Percentiles rank a stretch among this genome's conserved stretches.
phyloP scores from a whole-genome alignment of 1,139 yeast genomes.

The Kurtzmaniella quercitrusa region DNA sequence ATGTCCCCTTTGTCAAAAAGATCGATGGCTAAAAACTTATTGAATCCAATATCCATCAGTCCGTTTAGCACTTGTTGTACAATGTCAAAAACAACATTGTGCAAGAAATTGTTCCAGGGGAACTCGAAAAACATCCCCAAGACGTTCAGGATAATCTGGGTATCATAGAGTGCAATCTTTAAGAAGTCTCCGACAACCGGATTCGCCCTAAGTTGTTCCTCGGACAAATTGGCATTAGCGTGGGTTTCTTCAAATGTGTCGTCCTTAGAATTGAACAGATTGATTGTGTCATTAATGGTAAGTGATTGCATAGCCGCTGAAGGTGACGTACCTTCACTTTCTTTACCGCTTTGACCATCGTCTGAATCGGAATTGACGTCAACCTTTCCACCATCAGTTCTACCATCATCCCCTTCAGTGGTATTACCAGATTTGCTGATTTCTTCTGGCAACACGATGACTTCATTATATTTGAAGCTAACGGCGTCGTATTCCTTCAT shows the following conservation, averaged over 20 bases:
- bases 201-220: slow-evolving; percentile 54
- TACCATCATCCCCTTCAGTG: slow-evolving; percentile 10
- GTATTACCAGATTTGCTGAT: slow-evolving; percentile 13
- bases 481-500: slow-evolving; percentile 45
- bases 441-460: slow-evolving; percentile 33
- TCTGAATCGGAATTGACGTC: slow-evolving; percentile 6
- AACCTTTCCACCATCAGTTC: slow-evolving; percentile 11
- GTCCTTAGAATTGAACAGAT: slow-evolving; percentile 41
- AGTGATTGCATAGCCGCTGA: neutral
- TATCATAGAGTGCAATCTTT: slow-evolving; percentile 82
- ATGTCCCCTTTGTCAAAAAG: slow-evolving; percentile 76
- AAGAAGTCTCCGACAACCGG: slow-evolving; percentile 90
- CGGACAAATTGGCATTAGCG: slow-evolving; percentile 53
- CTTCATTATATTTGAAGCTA: slow-evolving; percentile 46
- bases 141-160: slow-evolving; percentile 72
- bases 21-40: slow-evolving; percentile 83
- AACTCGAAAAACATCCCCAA: slow-evolving; percentile 81
- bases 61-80: slow-evolving; percentile 96
- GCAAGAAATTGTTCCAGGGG: slow-evolving; percentile 98
- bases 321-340: slow-evolving; percentile 5
- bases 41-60: slow-evolving; percentile 85
- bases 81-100: slow-evolving; percentile 94
- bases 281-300: slow-evolving; percentile 37
- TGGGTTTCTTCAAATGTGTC: slow-evolving; percentile 40
- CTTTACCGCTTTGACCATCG: slow-evolving; percentile 5